Evolutionary conservation across 1,284 basidiomycete genomes (phyloP).

Genomic region (Heterobasidion annosum): DNA sequence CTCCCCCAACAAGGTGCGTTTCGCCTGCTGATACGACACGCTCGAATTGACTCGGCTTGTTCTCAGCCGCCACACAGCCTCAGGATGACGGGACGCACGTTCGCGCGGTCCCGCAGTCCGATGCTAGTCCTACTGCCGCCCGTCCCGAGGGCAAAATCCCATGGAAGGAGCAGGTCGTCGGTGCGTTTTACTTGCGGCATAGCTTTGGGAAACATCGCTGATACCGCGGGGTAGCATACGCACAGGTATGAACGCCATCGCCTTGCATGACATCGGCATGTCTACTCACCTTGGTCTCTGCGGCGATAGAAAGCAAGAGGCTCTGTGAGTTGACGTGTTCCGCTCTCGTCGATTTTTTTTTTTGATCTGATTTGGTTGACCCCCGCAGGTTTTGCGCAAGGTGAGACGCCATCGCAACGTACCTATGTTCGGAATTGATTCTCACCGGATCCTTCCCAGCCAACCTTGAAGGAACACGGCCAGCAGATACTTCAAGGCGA

Average conservation of each 20-base stretch:
- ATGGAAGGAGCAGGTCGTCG: conserved; percentile 11
- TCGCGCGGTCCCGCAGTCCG: background rate
- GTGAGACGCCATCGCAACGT: conserved; percentile 1
- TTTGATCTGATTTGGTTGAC: background rate
- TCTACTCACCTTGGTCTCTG: no score
- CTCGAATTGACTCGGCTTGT: background rate
- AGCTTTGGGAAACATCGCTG: no score
- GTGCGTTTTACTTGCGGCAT: background rate
- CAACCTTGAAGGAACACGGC: conserved; percentile 36
- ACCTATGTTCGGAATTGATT: no score
- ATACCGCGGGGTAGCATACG: no score
- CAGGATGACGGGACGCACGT: conserved; percentile 2
- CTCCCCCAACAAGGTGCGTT: conserved; percentile 4
- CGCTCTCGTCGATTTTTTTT: background rate
- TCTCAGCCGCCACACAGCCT: background rate
- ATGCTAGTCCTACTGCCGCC: background rate
- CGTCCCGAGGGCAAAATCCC: conserved; percentile 1
- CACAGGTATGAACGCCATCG: background rate
- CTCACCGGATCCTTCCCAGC: background rate
- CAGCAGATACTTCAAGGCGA: conserved; percentile 35
- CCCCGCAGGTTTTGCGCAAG: conserved; percentile 8
- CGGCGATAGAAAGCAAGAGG: conserved; percentile 8
- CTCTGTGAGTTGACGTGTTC: conserved; percentile 6
- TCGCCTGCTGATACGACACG: no score
- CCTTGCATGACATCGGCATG: no score